These are phyloP conservation scores for Cadophora malorum DNA, from an alignment of 2,329 filamentous ascomycete species.

Conservation along the genomic window DNA sequence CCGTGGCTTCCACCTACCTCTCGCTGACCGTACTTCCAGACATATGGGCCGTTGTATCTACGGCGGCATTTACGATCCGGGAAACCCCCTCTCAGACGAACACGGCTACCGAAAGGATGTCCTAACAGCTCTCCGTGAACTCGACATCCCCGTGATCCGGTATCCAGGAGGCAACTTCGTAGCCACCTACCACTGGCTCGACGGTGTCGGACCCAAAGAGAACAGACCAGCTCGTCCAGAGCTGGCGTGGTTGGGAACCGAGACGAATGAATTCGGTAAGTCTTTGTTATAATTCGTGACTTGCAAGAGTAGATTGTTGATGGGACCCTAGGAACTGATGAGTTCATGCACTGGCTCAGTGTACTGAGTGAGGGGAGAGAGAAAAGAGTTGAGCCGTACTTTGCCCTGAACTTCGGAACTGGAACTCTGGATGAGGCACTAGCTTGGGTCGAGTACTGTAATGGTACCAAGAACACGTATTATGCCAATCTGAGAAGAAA, in stretches of 20 bases:
- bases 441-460: conserved; percentile 88
- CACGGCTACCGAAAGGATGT: conserved; percentile 83
- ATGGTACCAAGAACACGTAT: conserved; percentile 76
- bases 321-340: conserved; percentile 63
- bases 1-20: background rate
- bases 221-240: conserved; percentile 69
- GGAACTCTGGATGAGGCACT: conserved; percentile 64
- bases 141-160: conserved; percentile 77
- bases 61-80: conserved; percentile 82
- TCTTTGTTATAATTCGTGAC: background rate
- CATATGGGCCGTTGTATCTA: conserved; percentile 93
- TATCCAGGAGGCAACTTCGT: conserved; percentile 87
- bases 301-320: conserved; percentile 13
- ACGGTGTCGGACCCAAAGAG: conserved; percentile 78
- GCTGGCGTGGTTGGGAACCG: conserved; percentile 78
- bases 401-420: conserved; percentile 83
- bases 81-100: conserved; percentile 73
- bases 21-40: background rate
- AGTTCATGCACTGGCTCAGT: conserved; percentile 84
- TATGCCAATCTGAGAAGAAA: conserved; percentile 81
- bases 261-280: conserved; percentile 77
- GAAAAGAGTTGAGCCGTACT: conserved; percentile 75
- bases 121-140: conserved; percentile 72
- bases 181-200: conserved; percentile 85
- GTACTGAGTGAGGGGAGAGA: conserved; percentile 66